Conservation (phyloP, 495 filamentous ascomycete genomes). For the Cairneyella variabilis region DNA sequence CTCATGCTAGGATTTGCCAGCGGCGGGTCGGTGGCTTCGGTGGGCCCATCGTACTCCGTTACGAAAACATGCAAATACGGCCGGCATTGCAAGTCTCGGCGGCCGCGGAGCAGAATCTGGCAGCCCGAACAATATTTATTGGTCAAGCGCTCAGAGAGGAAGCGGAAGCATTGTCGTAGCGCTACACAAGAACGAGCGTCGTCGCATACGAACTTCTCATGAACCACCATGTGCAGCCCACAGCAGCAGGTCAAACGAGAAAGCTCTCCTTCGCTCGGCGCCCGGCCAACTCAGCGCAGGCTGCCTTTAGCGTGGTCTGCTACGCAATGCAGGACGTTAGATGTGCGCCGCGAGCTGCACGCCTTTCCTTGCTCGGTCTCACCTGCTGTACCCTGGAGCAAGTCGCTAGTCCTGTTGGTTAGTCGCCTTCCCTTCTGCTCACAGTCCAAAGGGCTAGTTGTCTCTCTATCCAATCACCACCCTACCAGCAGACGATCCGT, state of each 20-base stretch:
- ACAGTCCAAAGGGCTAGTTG: too few species aligned
- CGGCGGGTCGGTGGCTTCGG: background rate
- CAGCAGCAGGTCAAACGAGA: slow-evolving; percentile 2
- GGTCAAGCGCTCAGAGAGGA: too few species aligned
- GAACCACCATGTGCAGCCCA: background rate
- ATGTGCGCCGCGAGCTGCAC: slow-evolving; percentile 11
- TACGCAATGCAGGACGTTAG: slow-evolving; percentile 12
- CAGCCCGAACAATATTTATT: too few species aligned
- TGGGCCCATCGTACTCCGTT: background rate
- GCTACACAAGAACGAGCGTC: too few species aligned
- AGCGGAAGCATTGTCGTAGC: too few species aligned
- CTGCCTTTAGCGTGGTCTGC: background rate
- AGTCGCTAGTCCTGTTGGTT: background rate
- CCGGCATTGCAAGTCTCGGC: background rate
- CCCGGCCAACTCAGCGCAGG: slow-evolving; percentile 6
- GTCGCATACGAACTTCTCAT: too few species aligned
- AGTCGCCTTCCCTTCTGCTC: background rate
- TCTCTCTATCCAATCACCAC: too few species aligned
- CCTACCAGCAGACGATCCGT: too few species aligned
- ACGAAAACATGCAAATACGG: too few species aligned
- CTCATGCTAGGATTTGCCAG: background rate
- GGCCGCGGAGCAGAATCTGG: background rate
- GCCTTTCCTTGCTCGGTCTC: slow-evolving; percentile 7
- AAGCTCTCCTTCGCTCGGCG: slow-evolving; percentile 7
- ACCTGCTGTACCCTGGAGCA: background rate